Evolutionary conservation across 805 yeast species (phyloP), one percentile per base, ranked within the genome.

Genomic region (Huiozyma naganishii): DNA sequence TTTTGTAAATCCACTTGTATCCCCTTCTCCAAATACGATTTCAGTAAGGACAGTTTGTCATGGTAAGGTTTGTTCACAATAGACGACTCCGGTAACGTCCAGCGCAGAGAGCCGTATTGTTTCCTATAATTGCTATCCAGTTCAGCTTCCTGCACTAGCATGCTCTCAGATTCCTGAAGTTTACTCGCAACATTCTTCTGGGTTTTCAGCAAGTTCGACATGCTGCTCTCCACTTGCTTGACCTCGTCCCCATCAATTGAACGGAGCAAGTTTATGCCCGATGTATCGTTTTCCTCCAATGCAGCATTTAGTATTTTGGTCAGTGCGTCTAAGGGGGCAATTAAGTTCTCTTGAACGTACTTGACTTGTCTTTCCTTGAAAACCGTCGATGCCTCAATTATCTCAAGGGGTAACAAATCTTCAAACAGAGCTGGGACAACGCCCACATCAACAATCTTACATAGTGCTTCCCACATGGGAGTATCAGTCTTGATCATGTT

Each of bases 361-460:
- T 62, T 63, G 10, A 74, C 75, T 45, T 78, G 79, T 47, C 89
- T 68, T 47, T 82, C 90, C 42, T 74, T 71, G 54, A 76, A 84
- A 0, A 88, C 80, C 36, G 73, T 75, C 0, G 86, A 77, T 2
- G 77, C 71, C 51, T 80, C 83, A 36, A 83, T 72, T 1, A 85
- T 74, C 3, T 71, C 61, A 49, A 73, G 74, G 0, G 97, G 95
- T 2, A 87, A 55, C 3, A 88, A 61, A 17, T 74, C 74, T n/a
- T 64, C 62, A 51, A 88, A 80, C n/a, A 80, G 52, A 5, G 63
- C 53, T 11, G 49, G 44, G 0, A 65, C 64, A 45, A 53, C 46
- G 7, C 51, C 50, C 1, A 8, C 29, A 29, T 30, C 10, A 7
- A 39, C 30, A 7, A 34, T 39, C 32, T 35, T 36, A 10, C 17